These are phyloP conservation scores for Hygrophoropsis aurantiaca DNA, from an alignment of 768 basidiomycete genomes.

Conservation along the genomic window DNA sequence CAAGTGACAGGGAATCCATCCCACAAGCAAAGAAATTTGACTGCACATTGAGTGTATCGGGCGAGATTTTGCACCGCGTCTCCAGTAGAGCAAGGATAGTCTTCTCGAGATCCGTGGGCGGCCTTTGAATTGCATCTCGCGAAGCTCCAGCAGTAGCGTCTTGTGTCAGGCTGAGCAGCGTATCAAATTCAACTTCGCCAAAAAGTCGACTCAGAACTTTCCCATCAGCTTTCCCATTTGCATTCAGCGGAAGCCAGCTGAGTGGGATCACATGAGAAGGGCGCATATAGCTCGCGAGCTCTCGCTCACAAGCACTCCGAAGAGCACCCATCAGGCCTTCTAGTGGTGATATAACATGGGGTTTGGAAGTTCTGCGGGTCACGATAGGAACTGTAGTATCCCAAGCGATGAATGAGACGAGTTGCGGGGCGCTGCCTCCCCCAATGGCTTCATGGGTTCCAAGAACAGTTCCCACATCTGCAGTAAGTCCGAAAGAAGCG, in stretches of 20 bases:
- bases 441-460: constrained; percentile 43
- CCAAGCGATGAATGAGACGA: constrained; percentile 48
- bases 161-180: constrained; percentile 13
- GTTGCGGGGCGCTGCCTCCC: constrained; percentile 32
- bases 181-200: constrained; percentile 17
- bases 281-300: constrained; percentile 51
- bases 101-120: constrained; percentile 30
- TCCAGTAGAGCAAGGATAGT: constrained; percentile 35
- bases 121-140: neutral
- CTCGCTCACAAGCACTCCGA: constrained; percentile 34
- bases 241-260: constrained; percentile 46
- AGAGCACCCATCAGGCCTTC: constrained; percentile 28
- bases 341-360: constrained; percentile 27
- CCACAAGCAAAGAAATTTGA: constrained; percentile 27
- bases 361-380: constrained; percentile 34
- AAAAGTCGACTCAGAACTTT: constrained; percentile 29
- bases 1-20: constrained; percentile 30
- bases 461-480: constrained; percentile 44
- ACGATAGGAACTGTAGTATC: constrained; percentile 34
- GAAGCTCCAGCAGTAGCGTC: neutral
- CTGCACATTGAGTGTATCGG: constrained; percentile 6
- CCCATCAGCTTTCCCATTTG: constrained; percentile 33
- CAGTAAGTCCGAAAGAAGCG: constrained; percentile 14
- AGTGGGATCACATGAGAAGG: constrained; percentile 50
- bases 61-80: constrained; percentile 14